These are phyloP conservation scores for Tetrapisispora phaffii DNA, from an alignment of 805 yeast species.

Conservation along the genomic window DNA sequence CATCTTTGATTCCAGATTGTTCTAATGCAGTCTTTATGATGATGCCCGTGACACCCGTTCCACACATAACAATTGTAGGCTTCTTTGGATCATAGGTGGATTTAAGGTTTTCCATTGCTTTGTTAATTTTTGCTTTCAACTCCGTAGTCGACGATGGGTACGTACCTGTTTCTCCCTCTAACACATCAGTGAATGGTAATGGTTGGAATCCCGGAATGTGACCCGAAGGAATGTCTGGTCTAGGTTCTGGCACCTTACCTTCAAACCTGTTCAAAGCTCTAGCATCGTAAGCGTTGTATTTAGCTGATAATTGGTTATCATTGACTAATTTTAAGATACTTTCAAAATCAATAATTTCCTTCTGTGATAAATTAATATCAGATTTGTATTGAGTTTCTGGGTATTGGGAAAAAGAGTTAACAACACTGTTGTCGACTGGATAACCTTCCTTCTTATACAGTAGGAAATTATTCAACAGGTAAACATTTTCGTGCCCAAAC, in stretches of 20 bases:
- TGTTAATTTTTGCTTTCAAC: constrained; percentile 34
- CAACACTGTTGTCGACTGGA: constrained; percentile 34
- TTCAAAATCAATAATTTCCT: constrained; percentile 57
- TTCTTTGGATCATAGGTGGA: constrained; percentile 34
- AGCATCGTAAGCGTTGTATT: constrained; percentile 67
- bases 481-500: constrained; percentile 66
- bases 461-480: constrained; percentile 59
- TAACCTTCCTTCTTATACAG: constrained; percentile 39
- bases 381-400: constrained; percentile 30
- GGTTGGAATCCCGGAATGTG: constrained; percentile 77
- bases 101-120: constrained; percentile 37
- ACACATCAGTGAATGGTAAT: constrained; percentile 60
- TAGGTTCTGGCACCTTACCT: constrained; percentile 79
- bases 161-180: constrained; percentile 38
- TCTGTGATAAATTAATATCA: constrained; percentile 27
- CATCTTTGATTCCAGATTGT: constrained; percentile 37
- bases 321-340: constrained; percentile 52
- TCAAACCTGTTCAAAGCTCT: constrained; percentile 65
- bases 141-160: constrained; percentile 33
- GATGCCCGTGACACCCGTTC: constrained; percentile 94
- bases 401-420: constrained; percentile 10
- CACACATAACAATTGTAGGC: constrained; percentile 82
- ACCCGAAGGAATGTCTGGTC: constrained; percentile 81
- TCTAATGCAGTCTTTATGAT: constrained; percentile 70
- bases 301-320: constrained; percentile 33